Conservation (phyloP, 2,329 filamentous ascomycete genomes). For the Cladobotryum protrusum region DNA sequence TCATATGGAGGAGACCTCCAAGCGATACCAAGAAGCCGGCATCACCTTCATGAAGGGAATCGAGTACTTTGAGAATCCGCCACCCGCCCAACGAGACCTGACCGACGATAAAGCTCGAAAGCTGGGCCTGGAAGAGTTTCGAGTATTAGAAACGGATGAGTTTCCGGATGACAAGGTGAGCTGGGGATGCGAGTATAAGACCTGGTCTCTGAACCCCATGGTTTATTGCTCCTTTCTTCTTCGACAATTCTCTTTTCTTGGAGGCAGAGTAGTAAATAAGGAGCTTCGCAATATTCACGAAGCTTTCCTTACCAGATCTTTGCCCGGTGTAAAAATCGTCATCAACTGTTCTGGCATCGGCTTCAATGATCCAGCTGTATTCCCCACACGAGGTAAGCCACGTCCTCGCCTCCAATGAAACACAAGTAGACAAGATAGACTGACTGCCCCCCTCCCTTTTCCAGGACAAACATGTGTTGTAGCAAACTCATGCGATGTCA, state of each 20-base stretch:
- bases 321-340: conserved; percentile 25
- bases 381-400: conserved; percentile 36
- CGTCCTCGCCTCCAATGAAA: background rate
- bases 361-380: conserved; percentile 36
- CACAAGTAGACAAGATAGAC: background rate
- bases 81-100: conserved; percentile 28
- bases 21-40: conserved; percentile 31
- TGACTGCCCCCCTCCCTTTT: background rate
- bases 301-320: conserved; percentile 28
- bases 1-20: conserved; percentile 32
- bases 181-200: conserved; percentile 40
- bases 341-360: conserved; percentile 43
- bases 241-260: conserved; percentile 20
- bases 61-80: conserved; percentile 42
- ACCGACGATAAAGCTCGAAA: conserved; percentile 18
- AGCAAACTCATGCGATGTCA: conserved; percentile 31
- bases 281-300: conserved; percentile 22
- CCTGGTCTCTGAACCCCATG: conserved; percentile 48
- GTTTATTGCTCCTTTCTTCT: conserved; percentile 43
- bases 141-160: conserved; percentile 27
- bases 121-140: conserved; percentile 29
- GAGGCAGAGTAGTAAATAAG: conserved; percentile 19
- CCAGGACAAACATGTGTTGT: conserved; percentile 42
- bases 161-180: conserved; percentile 31
- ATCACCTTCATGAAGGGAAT: conserved; percentile 42